phyloP scores from a whole-genome alignment of 495 filamentous ascomycete species.

The Cryomyces antarcticus region DNA sequence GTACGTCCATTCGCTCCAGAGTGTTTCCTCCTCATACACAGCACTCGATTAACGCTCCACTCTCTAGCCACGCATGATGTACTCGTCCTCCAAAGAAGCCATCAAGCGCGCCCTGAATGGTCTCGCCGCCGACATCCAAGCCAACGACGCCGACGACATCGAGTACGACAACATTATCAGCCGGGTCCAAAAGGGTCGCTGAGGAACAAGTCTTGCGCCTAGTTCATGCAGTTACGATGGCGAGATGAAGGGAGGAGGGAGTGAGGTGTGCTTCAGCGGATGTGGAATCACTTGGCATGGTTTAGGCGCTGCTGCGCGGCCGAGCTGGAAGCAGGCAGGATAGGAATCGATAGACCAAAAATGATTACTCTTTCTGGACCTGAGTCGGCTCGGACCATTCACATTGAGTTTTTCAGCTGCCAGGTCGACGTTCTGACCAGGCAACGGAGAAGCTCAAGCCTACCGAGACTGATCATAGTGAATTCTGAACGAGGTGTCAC shows the following conservation, averaged over 20 bases:
- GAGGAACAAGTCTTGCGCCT: constrained; percentile 2
- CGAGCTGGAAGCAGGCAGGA: too few relatives aligned
- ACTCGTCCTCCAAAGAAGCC: constrained; percentile 85
- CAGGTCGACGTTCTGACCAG: too few relatives aligned
- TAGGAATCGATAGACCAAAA: too few relatives aligned
- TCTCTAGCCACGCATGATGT: constrained; percentile 71
- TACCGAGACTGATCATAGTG: too few relatives aligned
- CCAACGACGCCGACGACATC: constrained; percentile 78
- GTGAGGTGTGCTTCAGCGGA: not conserved
- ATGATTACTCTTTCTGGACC: too few relatives aligned
- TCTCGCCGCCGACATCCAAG: constrained; percentile 66
- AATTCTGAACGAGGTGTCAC: too few relatives aligned
- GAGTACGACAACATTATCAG: constrained; percentile 61
- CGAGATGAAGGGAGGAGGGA: constrained; percentile 1
- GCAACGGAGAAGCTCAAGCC: too few relatives aligned
- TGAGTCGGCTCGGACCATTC: too few relatives aligned
- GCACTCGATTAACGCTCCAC: not conserved
- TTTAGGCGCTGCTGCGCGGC: too few relatives aligned
- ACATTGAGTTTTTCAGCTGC: too few relatives aligned
- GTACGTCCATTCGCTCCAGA: constrained; percentile 31
- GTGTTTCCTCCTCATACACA: not conserved
- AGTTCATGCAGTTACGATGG: not conserved
- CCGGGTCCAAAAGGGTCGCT: constrained; percentile 58
- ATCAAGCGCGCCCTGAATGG: constrained; percentile 76
- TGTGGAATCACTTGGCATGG: too few relatives aligned